phyloP scores from a whole-genome alignment of 108 stramenopile genomes.

The Nitzschia palea region DNA sequence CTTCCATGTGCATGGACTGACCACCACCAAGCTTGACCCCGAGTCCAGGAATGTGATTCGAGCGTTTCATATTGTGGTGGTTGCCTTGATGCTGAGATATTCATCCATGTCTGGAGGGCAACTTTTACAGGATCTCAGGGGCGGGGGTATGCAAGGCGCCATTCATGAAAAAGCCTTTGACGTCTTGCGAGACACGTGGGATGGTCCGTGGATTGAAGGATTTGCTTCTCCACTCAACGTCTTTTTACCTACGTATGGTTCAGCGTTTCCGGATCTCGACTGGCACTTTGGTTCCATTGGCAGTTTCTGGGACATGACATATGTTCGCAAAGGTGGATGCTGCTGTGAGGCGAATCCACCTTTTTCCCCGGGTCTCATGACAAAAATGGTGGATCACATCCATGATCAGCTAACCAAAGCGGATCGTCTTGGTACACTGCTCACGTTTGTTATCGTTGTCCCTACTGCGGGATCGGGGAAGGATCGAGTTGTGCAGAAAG shows the following conservation, averaged over 20 bases:
- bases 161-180: conserved; percentile 67
- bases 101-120: conserved; percentile 72
- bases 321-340: conserved; percentile 21
- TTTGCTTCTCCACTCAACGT: conserved; percentile 79
- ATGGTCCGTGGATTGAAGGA: conserved; percentile 46
- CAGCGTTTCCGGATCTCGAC: conserved; percentile 75
- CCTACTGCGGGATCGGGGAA: conserved; percentile 35
- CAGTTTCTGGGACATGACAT: conserved; percentile 47
- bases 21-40: background rate
- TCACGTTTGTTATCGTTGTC: conserved; percentile 69
- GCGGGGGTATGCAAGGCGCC: conserved; percentile 85
- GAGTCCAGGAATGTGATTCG: conserved; percentile 21
- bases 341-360: conserved; percentile 80
- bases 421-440: background rate
- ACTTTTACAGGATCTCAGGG: conserved; percentile 57
- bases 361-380: conserved; percentile 73
- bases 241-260: conserved; percentile 38
- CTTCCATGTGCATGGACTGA: conserved; percentile 30
- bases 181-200: conserved; percentile 40
- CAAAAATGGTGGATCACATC: conserved; percentile 50
- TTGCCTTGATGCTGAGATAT: conserved; percentile 63
- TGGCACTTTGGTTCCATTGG: conserved; percentile 78
- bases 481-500: background rate
- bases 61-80: conserved; percentile 54
- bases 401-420: conserved; percentile 37